A percentile compares a stretch with the other conserved stretches of the same genome.
phyloP scores from a whole-genome alignment of 768 basidiomycete genomes.

The Botryobasidium botryosum region DNA sequence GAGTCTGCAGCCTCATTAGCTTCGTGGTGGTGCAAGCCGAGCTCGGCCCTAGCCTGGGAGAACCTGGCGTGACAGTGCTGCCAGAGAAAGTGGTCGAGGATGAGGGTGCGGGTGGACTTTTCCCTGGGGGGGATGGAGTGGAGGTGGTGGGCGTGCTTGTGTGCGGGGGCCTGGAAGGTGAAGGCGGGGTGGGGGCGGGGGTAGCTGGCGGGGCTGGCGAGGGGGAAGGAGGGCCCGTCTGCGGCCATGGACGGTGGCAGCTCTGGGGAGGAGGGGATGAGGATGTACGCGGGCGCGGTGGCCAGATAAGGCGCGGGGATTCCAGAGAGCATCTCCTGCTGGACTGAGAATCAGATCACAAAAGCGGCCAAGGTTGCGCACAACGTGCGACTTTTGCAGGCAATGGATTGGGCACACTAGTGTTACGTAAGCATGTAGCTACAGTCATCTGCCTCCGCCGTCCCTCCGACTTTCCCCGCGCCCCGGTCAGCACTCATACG shows the following conservation, averaged over 20 bases:
- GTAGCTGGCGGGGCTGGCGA: not conserved
- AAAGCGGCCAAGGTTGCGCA: no score
- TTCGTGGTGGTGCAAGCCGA: conserved; percentile 32
- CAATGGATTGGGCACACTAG: no score
- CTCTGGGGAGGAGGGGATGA: not conserved
- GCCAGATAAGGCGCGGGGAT: no score
- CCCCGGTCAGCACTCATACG: not conserved
- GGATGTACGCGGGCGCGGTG: no score
- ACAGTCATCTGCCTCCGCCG: not conserved
- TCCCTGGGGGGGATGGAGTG: conserved; percentile 76
- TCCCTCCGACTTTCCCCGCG: conserved; percentile 3
- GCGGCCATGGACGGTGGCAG: not conserved
- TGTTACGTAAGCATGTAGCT: no score
- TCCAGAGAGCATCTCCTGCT: no score
- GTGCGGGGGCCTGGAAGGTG: conserved; percentile 27
- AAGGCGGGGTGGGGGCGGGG: not conserved
- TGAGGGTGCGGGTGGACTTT: conserved; percentile 76
- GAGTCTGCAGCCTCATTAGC: conserved; percentile 68
- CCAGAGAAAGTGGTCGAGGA: conserved; percentile 79
- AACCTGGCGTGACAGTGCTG: conserved; percentile 67
- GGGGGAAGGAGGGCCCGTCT: not conserved
- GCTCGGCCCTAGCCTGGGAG: conserved; percentile 67
- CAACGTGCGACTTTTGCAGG: no score
- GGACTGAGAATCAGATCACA: no score
- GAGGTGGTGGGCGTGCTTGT: conserved; percentile 76